phyloP scores from a whole-genome alignment of 2,329 filamentous ascomycete species.

The Cytospora mali region DNA sequence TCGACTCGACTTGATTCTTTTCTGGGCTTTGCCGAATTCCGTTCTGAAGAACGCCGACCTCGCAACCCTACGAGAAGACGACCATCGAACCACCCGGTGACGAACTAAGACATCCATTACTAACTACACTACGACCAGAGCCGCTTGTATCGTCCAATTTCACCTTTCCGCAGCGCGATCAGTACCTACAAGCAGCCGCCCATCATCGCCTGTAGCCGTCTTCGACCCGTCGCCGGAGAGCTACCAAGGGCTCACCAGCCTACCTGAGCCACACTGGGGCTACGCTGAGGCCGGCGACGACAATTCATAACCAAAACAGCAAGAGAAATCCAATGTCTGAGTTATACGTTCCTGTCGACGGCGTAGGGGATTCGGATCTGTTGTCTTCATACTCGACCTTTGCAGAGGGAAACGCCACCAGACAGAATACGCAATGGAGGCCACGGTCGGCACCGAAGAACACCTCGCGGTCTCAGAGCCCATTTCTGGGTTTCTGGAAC shows the following conservation, averaged over 20 bases:
- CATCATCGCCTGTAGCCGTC: slow-evolving; percentile 1
- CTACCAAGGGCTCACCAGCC: slow-evolving; percentile 18
- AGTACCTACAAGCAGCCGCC: not conserved
- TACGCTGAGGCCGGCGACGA: not conserved
- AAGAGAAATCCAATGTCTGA: slow-evolving; percentile 14
- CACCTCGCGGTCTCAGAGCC: slow-evolving; percentile 19
- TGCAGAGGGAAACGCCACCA: not conserved
- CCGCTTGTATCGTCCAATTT: not conserved
- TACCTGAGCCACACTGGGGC: slow-evolving; percentile 1
- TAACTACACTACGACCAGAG: not conserved
- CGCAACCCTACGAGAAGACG: not conserved
- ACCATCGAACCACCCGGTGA: not conserved
- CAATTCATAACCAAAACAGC: slow-evolving; percentile 2
- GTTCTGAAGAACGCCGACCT: slow-evolving; percentile 11
- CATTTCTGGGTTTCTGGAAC: slow-evolving; percentile 18
- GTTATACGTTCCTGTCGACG: slow-evolving; percentile 7
- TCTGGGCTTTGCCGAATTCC: slow-evolving; percentile 15
- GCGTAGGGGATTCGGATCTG: slow-evolving; percentile 2
- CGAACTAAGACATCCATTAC: not conserved
- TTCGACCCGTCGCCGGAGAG: slow-evolving; percentile 18
- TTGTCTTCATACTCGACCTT: slow-evolving; percentile 12
- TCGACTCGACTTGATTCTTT: slow-evolving; percentile 17
- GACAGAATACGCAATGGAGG: slow-evolving; percentile 14
- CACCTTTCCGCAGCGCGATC: not conserved
- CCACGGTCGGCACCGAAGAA: slow-evolving; percentile 26